Base-by-base conservation (phyloP, 495 filamentous ascomycete genomes). In the Penicillium argentinense region DNA sequence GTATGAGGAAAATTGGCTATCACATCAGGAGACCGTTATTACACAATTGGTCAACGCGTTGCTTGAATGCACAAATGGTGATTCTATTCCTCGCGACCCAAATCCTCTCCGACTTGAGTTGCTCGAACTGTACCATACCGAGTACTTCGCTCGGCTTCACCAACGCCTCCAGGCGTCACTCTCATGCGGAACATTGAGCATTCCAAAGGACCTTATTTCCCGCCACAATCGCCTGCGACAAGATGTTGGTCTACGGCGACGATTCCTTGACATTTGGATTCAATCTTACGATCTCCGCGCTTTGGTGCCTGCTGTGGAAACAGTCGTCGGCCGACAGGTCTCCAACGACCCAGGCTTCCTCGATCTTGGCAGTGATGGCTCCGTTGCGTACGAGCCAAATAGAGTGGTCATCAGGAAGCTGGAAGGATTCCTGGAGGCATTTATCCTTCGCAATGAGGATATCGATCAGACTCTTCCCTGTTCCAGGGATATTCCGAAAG, bases 1-100 rank as follows among this genome's bases (percentile, higher is more conserved):
- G 56, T 86, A 85, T 53, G 81, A 86, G 51, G 82, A 85, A 16
- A 64, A 78, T 37, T 86, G 83, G 83, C 78, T 86, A 24, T 67
- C 65, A 11, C 73, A 85, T 45, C 81, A 86, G 50, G 83, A 87
- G 49, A 67, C 76, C 22, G 75, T 78, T 9, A 74, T 87, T 22
- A 77, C 79, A 4, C 81, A 85, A 49, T 59, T 85, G 11, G 57
- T 80, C 39, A 87, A 87, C 62, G 62, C 65, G 1, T 56, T 86
- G 18, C 77, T 85, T 38, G 62, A 75, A 4, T 49, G 60, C 16
- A 45, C 67, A 0, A 49, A 59, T 34, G 42, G 54, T 6, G 46
- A 40, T 22, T 23, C 16, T 22, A 37, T 36, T 22, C 33, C 45
- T 33, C 30, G 53, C 12, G 56, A 72, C 21, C 50, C 72, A 2